Evolutionary conservation across 768 basidiomycete genomes (phyloP), one percentile per base, ranked within the genome.

Genomic region (Inosperma sp.): DNA sequence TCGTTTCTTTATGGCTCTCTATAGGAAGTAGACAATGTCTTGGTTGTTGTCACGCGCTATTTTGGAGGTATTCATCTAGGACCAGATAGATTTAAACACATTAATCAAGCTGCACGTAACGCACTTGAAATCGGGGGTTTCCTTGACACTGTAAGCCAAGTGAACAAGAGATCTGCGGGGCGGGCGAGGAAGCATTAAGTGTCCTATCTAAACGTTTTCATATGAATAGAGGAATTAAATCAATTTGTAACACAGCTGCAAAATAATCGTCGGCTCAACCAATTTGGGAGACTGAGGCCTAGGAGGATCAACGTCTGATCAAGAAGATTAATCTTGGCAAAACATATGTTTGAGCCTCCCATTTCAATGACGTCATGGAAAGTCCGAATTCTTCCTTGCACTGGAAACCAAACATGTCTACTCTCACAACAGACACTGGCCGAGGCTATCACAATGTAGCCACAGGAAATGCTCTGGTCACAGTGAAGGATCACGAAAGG

Each of bases 21-120:
- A 12, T 57, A 90, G 88, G 89, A 91, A 53, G 74, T 87, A 17
- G 79, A 83, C 52, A 79, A 94, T 59, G 89, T 96, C 10, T 74
- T 98, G 1, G 87, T 99, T 13, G 71, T 97, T 16, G 95, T 99
- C 10, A 92, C 93, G 3, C 83, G 95, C 31, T 95, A 91, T 69
- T 97, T 88, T 62, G 95, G 95, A 12, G 95, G 95, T 1, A 85
- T 87, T 10, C 88, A 90, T 54, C 75, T 99, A 1, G 94, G 92
- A 3, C 84, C 93, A 1, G 93, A 94, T 63, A 73, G 87, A 29
- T 91, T 86, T 68, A 88, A 88, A 63, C 91, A 95, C 60, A 98
- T 99, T 66, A 97, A 95, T 62, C 90, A 94, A 63, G 92, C 92
- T 3, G 95, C 94, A 2, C 78, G 95, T 17, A 89, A 91, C 60